Conservation (phyloP, 257 asterid genomes). For the Nicotiana noctiflora region DNA sequence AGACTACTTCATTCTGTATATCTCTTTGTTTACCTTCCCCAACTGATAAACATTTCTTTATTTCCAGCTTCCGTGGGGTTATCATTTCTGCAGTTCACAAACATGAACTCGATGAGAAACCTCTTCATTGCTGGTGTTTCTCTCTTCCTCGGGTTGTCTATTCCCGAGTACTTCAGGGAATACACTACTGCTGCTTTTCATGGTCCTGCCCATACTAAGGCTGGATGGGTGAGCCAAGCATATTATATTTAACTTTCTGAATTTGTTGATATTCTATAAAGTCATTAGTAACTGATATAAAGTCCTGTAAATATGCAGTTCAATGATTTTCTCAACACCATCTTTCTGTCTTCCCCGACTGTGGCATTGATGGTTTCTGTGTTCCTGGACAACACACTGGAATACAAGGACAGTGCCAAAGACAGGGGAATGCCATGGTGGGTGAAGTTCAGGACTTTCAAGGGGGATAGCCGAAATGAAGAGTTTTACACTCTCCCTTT, state of each 20-base stretch:
- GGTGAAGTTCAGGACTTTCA: slow-evolving; percentile 82
- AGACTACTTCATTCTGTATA: background rate
- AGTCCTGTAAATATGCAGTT: slow-evolving; percentile 43
- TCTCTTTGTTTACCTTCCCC: background rate
- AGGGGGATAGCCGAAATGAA: slow-evolving; percentile 89
- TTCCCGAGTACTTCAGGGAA: slow-evolving; percentile 91
- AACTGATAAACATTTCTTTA: background rate
- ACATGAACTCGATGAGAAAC: slow-evolving; percentile 97
- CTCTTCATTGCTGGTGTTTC: slow-evolving; percentile 86
- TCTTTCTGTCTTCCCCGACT: slow-evolving; percentile 75
- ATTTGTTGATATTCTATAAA: background rate
- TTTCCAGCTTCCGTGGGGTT: slow-evolving; percentile 86
- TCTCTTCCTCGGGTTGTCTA: slow-evolving; percentile 79
- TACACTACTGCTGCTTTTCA: slow-evolving; percentile 68
- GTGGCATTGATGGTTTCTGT: slow-evolving; percentile 74
- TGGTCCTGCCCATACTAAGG: slow-evolving; percentile 84
- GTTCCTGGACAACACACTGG: slow-evolving; percentile 91
- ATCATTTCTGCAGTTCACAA: slow-evolving; percentile 89
- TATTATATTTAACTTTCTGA: background rate
- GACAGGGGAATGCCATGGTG: slow-evolving; percentile 99
- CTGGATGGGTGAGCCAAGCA: slow-evolving; percentile 74
- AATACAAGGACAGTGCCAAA: slow-evolving; percentile 75
- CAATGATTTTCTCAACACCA: slow-evolving; percentile 86
- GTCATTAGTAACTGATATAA: background rate
- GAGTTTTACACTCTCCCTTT: slow-evolving; percentile 97